Conservation (phyloP, 371 early-diverging fungal species). For the Rozella allomycis region DNA sequence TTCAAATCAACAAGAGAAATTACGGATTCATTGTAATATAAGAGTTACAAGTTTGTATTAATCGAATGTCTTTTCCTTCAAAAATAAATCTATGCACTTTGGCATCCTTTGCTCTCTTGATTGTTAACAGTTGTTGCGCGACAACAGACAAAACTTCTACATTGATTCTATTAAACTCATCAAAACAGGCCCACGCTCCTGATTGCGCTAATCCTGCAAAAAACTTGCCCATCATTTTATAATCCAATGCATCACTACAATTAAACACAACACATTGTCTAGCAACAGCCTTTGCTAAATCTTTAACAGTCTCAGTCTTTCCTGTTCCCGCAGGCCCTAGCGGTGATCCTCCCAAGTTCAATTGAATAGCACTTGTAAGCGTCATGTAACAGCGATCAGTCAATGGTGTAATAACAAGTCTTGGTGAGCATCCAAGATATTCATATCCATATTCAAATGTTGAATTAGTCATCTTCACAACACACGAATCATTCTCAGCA, state of each 20-base stretch:
- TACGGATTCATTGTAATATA: conserved; percentile 40
- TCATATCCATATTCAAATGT: conserved; percentile 29
- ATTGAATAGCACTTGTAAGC: conserved; percentile 26
- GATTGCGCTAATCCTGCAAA: conserved; percentile 33
- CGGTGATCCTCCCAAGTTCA: conserved; percentile 29
- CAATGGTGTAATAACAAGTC: conserved; percentile 29
- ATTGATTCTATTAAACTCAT: conserved; percentile 41
- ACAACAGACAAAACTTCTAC: conserved; percentile 33
- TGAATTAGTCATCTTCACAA: conserved; percentile 23
- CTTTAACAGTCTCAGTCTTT: conserved; percentile 38
- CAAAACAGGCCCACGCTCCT: conserved; percentile 38
- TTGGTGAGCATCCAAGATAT: conserved; percentile 25
- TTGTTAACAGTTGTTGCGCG: conserved; percentile 33
- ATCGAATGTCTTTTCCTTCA: conserved; percentile 30
- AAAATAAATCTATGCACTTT: conserved; percentile 25
- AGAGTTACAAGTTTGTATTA: conserved; percentile 30
- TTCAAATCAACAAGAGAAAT: no score
- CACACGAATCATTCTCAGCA: conserved; percentile 23
- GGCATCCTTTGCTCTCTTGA: conserved; percentile 28
- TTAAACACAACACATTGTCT: conserved; percentile 37
- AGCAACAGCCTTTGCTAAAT: conserved; percentile 30
- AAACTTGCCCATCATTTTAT: conserved; percentile 38
- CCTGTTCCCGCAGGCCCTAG: conserved; percentile 36
- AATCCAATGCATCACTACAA: conserved; percentile 35
- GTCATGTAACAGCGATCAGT: conserved; percentile 32